Evolutionary conservation across 2,329 filamentous ascomycete species (phyloP).

Genomic region (Penicillium sp.): DNA sequence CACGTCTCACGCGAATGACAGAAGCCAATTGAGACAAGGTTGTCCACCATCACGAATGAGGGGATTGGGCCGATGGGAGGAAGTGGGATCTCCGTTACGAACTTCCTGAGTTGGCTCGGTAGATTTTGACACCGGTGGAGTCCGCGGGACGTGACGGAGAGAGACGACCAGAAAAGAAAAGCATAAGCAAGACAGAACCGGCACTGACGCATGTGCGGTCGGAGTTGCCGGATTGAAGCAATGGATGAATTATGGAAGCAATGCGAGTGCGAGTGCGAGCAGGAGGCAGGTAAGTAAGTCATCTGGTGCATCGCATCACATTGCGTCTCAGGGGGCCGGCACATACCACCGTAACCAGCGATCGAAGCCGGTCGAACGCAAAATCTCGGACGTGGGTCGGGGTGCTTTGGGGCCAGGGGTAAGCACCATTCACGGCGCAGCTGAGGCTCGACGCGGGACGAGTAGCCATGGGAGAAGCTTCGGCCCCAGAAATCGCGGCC

Average conservation of each 20-base stretch:
- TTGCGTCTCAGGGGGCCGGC: constrained; percentile 5
- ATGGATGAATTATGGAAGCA: neutral
- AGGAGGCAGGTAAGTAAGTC: neutral
- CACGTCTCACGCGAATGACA: constrained; percentile 14
- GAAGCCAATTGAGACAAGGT: constrained; percentile 14
- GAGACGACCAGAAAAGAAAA: neutral
- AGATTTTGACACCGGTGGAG: constrained; percentile 18
- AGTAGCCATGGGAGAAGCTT: constrained; percentile 7
- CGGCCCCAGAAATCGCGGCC: constrained; percentile 12
- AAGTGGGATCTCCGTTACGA: constrained; percentile 12
- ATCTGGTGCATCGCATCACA: neutral
- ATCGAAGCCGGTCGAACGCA: constrained; percentile 9
- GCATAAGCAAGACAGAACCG: neutral
- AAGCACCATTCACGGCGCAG: constrained; percentile 10
- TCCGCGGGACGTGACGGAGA: constrained; percentile 4
- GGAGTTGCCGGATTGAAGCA: neutral
- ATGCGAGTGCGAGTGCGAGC: neutral
- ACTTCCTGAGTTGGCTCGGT: constrained; percentile 18
- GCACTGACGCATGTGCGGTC: neutral
- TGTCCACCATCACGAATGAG: constrained; percentile 13
- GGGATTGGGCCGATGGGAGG: constrained; percentile 9
- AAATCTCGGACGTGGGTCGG: neutral
- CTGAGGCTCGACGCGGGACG: constrained; percentile 1
- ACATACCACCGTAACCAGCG: constrained; percentile 5
- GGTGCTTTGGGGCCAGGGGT: constrained; percentile 7